A percentile compares a stretch with the other conserved stretches of the same genome.
Evolutionary conservation across 371 early-diverging fungal genomes (phyloP).

Genomic region (Mortierella sp.): DNA sequence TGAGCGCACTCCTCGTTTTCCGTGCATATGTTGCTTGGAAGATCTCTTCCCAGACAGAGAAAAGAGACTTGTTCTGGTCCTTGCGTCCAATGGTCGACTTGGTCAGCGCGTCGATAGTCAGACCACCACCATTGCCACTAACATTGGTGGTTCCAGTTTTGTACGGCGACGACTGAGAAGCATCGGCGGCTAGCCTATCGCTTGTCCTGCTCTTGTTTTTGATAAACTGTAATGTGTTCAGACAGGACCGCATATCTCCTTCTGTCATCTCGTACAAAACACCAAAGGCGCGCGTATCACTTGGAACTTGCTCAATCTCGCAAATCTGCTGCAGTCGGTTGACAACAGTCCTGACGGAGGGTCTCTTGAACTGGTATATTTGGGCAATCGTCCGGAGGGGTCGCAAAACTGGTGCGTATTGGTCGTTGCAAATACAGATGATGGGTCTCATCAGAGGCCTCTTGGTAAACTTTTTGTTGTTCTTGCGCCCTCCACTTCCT

Average conservation of each 20-base stretch:
- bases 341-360: slow-evolving; percentile 78
- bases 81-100: slow-evolving; percentile 80
- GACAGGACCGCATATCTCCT: slow-evolving; percentile 89
- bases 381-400: slow-evolving; percentile 87
- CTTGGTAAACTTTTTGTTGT: slow-evolving; percentile 57
- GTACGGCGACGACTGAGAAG: slow-evolving; percentile 1
- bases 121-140: slow-evolving; percentile 26
- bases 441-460: slow-evolving; percentile 90
- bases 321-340: slow-evolving; percentile 88
- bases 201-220: slow-evolving; percentile 32
- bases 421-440: slow-evolving; percentile 98
- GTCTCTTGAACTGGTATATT: slow-evolving; percentile 75
- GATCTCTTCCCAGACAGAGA: slow-evolving; percentile 85
- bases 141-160: slow-evolving; percentile 13
- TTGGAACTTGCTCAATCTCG: slow-evolving; percentile 78
- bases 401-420: slow-evolving; percentile 90
- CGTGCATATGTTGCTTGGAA: slow-evolving; percentile 67
- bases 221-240: slow-evolving; percentile 91
- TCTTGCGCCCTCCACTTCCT: slow-evolving; percentile 56
- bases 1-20: slow-evolving; percentile 47
- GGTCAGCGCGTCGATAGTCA: slow-evolving; percentile 73
- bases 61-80: slow-evolving; percentile 84
- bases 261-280: slow-evolving; percentile 83
- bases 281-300: slow-evolving; percentile 83
- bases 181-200: background rate